Evolutionary conservation across 495 filamentous ascomycete genomes (phyloP).

Genomic region (Penicillium coprophilum): DNA sequence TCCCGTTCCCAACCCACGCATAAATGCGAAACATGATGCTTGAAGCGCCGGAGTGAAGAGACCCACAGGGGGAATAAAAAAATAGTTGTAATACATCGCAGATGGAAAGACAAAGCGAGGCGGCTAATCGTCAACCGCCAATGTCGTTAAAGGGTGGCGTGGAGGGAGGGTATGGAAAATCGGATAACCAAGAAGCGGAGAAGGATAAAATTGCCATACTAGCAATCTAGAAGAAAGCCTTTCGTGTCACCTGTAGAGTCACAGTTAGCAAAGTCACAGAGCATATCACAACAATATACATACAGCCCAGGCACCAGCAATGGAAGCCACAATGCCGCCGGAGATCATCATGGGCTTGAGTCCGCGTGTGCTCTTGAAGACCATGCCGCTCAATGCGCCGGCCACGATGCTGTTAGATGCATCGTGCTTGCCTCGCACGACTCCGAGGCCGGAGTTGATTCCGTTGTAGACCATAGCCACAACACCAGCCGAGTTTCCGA

Average conservation of each 20-base stretch:
- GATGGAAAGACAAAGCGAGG: conserved; percentile 29
- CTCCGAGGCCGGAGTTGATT: conserved; percentile 87
- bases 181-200: conserved; percentile 21
- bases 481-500: conserved; percentile 93
- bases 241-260: conserved; percentile 52
- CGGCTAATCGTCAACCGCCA: conserved; percentile 29
- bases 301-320: conserved; percentile 89
- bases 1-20: conserved; percentile 47
- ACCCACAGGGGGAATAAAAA: conserved; percentile 31
- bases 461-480: conserved; percentile 94
- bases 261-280: conserved; percentile 30
- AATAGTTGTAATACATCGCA: conserved; percentile 48
- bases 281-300: conserved; percentile 31
- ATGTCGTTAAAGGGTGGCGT: conserved; percentile 34
- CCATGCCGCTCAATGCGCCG: conserved; percentile 81
- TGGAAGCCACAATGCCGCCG: conserved; percentile 76
- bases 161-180: conserved; percentile 33
- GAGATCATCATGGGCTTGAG: conserved; percentile 90
- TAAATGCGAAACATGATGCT: conserved; percentile 49
- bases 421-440: conserved; percentile 86
- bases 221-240: conserved; percentile 52
- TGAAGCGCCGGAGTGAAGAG: conserved; percentile 53
- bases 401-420: conserved; percentile 81
- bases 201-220: conserved; percentile 19
- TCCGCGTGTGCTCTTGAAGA: conserved; percentile 95